Percentiles rank a stretch among this genome's conserved stretches.
phyloP scores from a whole-genome alignment of 73 alveolate genomes.

The Uronychia setigera region DNA sequence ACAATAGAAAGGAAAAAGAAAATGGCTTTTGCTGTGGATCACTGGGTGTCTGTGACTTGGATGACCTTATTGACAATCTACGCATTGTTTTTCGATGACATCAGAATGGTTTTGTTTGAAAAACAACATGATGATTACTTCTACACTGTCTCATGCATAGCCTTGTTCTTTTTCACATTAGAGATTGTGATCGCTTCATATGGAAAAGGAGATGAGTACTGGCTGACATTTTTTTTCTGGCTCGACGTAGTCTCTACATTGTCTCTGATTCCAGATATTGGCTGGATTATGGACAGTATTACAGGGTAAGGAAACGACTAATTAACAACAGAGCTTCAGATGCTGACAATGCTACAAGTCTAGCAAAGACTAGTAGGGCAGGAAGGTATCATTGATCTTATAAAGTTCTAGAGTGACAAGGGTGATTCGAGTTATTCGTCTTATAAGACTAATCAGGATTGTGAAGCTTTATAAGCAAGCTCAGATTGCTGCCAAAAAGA shows the following conservation, averaged over 20 bases:
- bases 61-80: conserved; percentile 59
- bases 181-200: conserved; percentile 74
- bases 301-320: not conserved
- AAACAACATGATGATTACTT: conserved; percentile 41
- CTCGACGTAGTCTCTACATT: conserved; percentile 90
- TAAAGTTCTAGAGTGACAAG: conserved; percentile 73
- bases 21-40: not conserved
- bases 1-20: not conserved
- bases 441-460: conserved; percentile 73
- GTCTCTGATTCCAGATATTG: conserved; percentile 89
- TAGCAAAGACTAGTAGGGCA: conserved; percentile 85
- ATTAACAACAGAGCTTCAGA: conserved; percentile 30
- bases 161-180: conserved; percentile 45
- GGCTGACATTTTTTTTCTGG: conserved; percentile 91
- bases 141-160: conserved; percentile 36
- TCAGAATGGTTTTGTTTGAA: conserved; percentile 54
- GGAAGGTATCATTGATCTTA: conserved; percentile 1
- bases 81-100: conserved; percentile 81
- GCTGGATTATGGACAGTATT: conserved; percentile 80
- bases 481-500: conserved; percentile 35
- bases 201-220: conserved; percentile 54
- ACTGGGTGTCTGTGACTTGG: not conserved
- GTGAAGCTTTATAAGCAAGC: conserved; percentile 70
- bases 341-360: conserved; percentile 72
- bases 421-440: conserved; percentile 70